Percentiles rank a stretch among this genome's conserved stretches.
Evolutionary conservation across 352 stramenopile species (phyloP).

Genomic region (Phytophthora chlamydospora): DNA sequence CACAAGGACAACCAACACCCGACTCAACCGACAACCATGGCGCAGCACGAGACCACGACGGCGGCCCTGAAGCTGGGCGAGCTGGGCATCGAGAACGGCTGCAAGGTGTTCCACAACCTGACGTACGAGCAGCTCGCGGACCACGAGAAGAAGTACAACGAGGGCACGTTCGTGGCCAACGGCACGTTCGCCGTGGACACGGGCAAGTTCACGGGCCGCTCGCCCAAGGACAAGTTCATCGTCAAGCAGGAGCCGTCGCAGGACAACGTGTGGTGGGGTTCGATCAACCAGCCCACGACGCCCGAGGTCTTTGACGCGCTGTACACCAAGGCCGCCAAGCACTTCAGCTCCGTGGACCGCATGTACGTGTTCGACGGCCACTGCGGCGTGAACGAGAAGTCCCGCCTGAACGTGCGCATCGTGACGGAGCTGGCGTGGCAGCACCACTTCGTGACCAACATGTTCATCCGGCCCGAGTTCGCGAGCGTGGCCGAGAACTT

Average conservation of each 20-base stretch:
- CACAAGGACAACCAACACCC: background rate
- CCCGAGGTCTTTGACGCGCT: constrained; percentile 96
- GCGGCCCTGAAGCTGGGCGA: constrained; percentile 69
- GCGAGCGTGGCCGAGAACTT: constrained; percentile 87
- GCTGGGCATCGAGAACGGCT: constrained; percentile 90
- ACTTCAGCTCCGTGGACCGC: constrained; percentile 94
- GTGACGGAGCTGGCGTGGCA: constrained; percentile 98
- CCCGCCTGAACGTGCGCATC: constrained; percentile 96
- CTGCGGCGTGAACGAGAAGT: constrained; percentile 92
- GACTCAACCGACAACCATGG: constrained; percentile 21
- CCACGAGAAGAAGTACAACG: constrained; percentile 95
- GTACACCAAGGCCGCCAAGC: constrained; percentile 92
- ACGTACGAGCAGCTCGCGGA: constrained; percentile 95
- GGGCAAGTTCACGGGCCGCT: constrained; percentile 98
- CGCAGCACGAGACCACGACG: constrained; percentile 72
- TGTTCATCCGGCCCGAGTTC: constrained; percentile 93
- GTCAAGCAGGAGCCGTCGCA: constrained; percentile 93
- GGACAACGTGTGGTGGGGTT: constrained; percentile 97
- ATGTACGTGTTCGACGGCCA: constrained; percentile 98
- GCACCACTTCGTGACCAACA: constrained; percentile 98
- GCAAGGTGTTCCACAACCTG: constrained; percentile 96
- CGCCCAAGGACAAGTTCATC: constrained; percentile 98
- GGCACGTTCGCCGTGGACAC: constrained; percentile 98
- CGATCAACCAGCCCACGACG: constrained; percentile 95
- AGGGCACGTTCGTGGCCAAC: constrained; percentile 90